Evolutionary conservation across 2,329 filamentous ascomycete genomes (phyloP), one percentile per base, ranked within the genome.

Genomic region (Hawksworthiomyces lignivorus): DNA sequence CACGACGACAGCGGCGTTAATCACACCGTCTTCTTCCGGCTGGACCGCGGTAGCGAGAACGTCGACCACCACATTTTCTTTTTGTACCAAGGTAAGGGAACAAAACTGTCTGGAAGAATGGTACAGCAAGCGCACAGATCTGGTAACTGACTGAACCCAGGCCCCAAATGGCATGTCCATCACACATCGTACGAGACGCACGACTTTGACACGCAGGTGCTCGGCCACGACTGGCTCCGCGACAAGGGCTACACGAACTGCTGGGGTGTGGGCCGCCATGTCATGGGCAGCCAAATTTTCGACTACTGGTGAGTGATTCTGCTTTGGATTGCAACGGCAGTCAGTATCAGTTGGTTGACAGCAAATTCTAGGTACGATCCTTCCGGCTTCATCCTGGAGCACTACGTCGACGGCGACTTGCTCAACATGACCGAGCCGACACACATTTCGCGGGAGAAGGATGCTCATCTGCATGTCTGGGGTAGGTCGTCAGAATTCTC

Each of bases 201-300:
- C 51, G 80, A 86, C 56, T 83, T 82, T 52, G 82, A 87, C 54
- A 75, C 76, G 5, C 82, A 86, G 63, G 67, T 76, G 24, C 63
- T 86, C 4, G 82, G 82, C 1, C 82, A 87, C 59, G 72, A 82
- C 52, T 85, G 79, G 77, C 62, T 87, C 47, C 66, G 66, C 2
- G 62, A 74, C 48, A 75, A 78, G 56, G 75, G 74, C 2, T 82
- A 82, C 55, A 70, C 69, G 52, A 73, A 69, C 51, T 79, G 79
- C 48, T 87, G 82, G 82, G 82, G 82, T 2, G 74, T 87, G 0
- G 82, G 82, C 0, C 61, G 82, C 39, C 82, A 86, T 62, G 72
- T 84, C 18, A 67, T 85, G 51, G 82, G 82, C 4, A 77, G 72
- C 48, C 82, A 85, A 61, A 76, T 86, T 39, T 87, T 86, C 51